Evolutionary conservation across 140 eudicot genomes (phyloP).

Genomic region (Oenanthe javanica): DNA sequence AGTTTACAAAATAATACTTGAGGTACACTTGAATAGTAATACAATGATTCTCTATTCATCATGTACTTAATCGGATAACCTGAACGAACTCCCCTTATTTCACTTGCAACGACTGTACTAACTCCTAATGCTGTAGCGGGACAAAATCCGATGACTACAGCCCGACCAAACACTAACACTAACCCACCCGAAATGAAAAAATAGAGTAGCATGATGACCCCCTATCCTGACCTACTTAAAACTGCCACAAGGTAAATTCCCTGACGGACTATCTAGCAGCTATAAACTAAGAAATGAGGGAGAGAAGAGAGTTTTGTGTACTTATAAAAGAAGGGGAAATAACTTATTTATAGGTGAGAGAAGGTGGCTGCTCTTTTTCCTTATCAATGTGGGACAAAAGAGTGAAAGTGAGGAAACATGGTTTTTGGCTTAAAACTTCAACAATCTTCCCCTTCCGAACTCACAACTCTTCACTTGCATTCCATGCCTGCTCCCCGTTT

Average conservation of each 20-base stretch:
- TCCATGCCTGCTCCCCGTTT: too few species aligned
- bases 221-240: background rate
- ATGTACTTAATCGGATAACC: background rate
- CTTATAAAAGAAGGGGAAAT: too few species aligned
- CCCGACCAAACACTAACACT: background rate
- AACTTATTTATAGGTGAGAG: too few species aligned
- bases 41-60: background rate
- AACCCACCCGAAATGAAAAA: background rate
- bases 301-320: background rate
- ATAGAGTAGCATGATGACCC: background rate
- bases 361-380: too few species aligned
- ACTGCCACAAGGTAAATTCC: background rate
- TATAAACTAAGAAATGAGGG: too few species aligned
- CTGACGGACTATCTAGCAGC: background rate
- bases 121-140: background rate
- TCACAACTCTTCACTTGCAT: too few species aligned
- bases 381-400: too few species aligned
- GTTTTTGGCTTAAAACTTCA: too few species aligned
- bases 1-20: background rate
- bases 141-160: too few species aligned
- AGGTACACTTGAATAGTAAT: background rate
- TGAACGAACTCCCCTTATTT: background rate
- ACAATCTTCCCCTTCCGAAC: too few species aligned
- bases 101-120: too few species aligned
- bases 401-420: too few species aligned